Evolutionary conservation across 129 eudicot species (phyloP), one percentile per base, ranked within the genome.

Genomic region (Tagetes patula): DNA sequence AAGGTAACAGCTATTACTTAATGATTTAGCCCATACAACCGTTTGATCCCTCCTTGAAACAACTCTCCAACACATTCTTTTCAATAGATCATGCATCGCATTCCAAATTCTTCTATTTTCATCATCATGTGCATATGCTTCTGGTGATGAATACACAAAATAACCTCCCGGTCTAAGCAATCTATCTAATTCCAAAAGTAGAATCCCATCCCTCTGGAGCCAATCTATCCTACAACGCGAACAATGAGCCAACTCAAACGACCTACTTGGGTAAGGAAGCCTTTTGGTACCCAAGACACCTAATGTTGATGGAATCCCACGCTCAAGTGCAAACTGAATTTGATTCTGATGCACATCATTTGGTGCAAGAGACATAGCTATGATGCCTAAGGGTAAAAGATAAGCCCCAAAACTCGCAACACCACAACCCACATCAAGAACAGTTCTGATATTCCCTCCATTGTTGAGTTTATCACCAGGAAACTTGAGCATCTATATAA

Each of bases 21-120:
- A 5, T 5, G 97, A 82, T 67, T 91, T 91, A 41, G 93, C 97
- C 97, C 97, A 91, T 71, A 91, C 80, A 77, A 91, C 97, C 3
- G 97, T 91, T 39, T 91, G 97, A 64, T 86, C 93, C 81, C 71
- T 88, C 89, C 85, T 88, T 32, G 85, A 84, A 75, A 85, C 89
- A 80, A 91, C 88, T 83, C 97, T 88, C 97, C 97, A 91, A 74
- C 97, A 91, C 93, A 91, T 91, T 77, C 90, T 86, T 76, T 83
- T 83, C 40, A 88, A 63, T 38, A 91, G 88, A 79, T 91, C 91
- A 71, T 86, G 80, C 91, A 91, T 83, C n/a, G 93, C 82, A 73
- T 75, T 86, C 92, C 97, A 85, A 52, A 91, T 88, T 73, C 86
- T 88, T 69, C 85, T 80, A 80, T 91, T 91, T 66, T 88, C 97